Conservation (phyloP, 2,329 filamentous ascomycete species). For the Hypoxylon sp. region DNA sequence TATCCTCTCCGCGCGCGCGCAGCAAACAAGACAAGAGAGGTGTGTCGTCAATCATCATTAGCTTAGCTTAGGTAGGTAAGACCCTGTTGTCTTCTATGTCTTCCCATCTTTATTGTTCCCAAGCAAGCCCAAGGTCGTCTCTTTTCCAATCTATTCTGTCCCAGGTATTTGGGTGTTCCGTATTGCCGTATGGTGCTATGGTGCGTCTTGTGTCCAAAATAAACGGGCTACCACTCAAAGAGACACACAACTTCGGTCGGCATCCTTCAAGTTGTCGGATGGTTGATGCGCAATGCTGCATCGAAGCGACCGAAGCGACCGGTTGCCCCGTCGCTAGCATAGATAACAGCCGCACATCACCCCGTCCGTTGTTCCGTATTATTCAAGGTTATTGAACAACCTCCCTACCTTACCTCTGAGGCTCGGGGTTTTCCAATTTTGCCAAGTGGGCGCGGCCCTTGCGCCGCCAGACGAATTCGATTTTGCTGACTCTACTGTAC, state of each 20-base stretch:
- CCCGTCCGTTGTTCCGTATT: slow-evolving; percentile 30
- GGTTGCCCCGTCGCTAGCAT: slow-evolving; percentile 35
- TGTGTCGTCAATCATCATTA: slow-evolving; percentile 42
- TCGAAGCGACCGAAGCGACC: slow-evolving; percentile 36
- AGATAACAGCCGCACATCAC: slow-evolving; percentile 36
- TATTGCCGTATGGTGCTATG: slow-evolving; percentile 23
- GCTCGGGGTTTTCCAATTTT: slow-evolving; percentile 24
- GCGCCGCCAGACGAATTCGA: slow-evolving; percentile 17
- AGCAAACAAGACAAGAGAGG: slow-evolving; percentile 39
- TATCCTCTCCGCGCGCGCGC: slow-evolving; percentile 31
- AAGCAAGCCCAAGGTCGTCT: too few species aligned
- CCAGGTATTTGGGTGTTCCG: slow-evolving; percentile 30
- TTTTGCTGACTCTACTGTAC: slow-evolving; percentile 19
- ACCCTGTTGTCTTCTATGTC: slow-evolving; percentile 32
- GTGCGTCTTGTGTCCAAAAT: slow-evolving; percentile 24
- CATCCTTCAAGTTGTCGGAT: slow-evolving; percentile 42
- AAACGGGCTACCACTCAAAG: slow-evolving; percentile 18
- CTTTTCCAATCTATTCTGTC: slow-evolving; percentile 18
- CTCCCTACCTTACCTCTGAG: slow-evolving; percentile 11
- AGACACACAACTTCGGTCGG: slow-evolving; percentile 30
- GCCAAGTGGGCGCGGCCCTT: slow-evolving; percentile 32
- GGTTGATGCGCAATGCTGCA: slow-evolving; percentile 44
- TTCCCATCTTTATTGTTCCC: slow-evolving; percentile 16
- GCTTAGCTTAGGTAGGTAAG: slow-evolving; percentile 43
- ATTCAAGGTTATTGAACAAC: slow-evolving; percentile 18